These are phyloP conservation scores for Dianthus caryophyllus DNA, from an alignment of 148 eudicot species.

Conservation along the genomic window DNA sequence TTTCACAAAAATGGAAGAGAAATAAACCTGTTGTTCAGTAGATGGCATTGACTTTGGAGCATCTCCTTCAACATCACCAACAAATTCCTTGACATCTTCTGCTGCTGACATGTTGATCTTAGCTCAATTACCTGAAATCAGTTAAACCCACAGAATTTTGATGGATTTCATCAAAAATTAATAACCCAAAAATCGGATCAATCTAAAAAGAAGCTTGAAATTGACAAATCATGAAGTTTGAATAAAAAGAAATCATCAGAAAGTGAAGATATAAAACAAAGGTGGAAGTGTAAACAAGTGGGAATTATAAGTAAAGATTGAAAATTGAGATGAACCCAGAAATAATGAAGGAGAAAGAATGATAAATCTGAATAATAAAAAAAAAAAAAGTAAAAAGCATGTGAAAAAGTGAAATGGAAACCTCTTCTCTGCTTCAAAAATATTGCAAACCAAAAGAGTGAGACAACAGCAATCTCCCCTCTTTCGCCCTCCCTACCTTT, in stretches of 20 bases:
- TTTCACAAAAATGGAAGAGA: not conserved
- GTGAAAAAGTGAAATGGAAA: not conserved
- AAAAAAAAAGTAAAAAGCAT: not conserved
- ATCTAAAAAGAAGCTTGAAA: not conserved
- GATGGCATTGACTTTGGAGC: constrained; percentile 53
- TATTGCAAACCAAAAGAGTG: not conserved
- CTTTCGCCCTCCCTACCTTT: too few species aligned
- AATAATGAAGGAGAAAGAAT: not conserved
- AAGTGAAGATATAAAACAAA: too few species aligned
- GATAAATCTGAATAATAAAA: not conserved
- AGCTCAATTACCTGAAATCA: constrained; percentile 25
- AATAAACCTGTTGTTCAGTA: constrained; percentile 56
- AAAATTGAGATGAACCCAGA: constrained; percentile 18
- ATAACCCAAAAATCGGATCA: constrained; percentile 11
- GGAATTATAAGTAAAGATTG: not conserved
- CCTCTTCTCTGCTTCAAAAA: not conserved
- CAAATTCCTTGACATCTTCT: too few species aligned
- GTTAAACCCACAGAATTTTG: not conserved
- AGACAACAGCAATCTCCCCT: constrained; percentile 1
- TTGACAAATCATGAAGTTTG: too few species aligned
- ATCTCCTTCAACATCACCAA: constrained; percentile 41
- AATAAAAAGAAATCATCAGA: too few species aligned
- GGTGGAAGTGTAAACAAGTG: too few species aligned
- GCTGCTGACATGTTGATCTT: constrained; percentile 46
- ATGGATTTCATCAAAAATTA: not conserved